A percentile compares a stretch with the other conserved stretches of the same genome.
These are phyloP conservation scores for Paramecium primaurelia DNA, from an alignment of 73 alveolate species.

Conservation along the genomic window DNA sequence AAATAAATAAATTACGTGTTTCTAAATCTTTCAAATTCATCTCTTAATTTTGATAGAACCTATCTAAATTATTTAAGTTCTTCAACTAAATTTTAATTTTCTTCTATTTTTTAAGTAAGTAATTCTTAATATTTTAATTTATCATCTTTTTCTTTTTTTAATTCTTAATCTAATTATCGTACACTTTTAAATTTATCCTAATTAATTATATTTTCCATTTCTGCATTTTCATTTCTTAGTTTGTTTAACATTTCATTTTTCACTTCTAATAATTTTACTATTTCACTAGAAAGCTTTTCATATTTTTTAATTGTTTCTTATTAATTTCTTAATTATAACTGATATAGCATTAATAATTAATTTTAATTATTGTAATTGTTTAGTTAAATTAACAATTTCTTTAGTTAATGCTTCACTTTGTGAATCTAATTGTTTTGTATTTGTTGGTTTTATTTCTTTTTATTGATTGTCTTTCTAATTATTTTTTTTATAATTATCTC, in stretches of 20 bases:
- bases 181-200: constrained; percentile 47
- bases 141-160: constrained; percentile 47
- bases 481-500: constrained; percentile 36
- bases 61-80: constrained; percentile 44
- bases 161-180: constrained; percentile 24
- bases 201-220: constrained; percentile 29
- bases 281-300: constrained; percentile 4
- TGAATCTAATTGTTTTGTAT: not conserved
- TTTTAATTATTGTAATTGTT: constrained; percentile 22
- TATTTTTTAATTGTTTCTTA: constrained; percentile 50
- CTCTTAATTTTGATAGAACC: constrained; percentile 14
- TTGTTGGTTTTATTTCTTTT: not conserved
- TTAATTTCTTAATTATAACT: not conserved
- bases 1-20: not conserved
- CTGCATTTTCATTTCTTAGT: constrained; percentile 57
- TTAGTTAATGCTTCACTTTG: constrained; percentile 8
- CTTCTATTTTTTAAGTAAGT: not conserved
- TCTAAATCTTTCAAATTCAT: constrained; percentile 49
- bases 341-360: not conserved
- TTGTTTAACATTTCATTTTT: constrained; percentile 59
- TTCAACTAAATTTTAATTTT: not conserved
- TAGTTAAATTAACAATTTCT: constrained; percentile 25
- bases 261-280: constrained; percentile 38
- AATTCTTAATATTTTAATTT: not conserved
- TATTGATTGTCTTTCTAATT: not conserved